phyloP scores from a whole-genome alignment of 768 basidiomycete species.

The Coprinopsis strossmayeri region DNA sequence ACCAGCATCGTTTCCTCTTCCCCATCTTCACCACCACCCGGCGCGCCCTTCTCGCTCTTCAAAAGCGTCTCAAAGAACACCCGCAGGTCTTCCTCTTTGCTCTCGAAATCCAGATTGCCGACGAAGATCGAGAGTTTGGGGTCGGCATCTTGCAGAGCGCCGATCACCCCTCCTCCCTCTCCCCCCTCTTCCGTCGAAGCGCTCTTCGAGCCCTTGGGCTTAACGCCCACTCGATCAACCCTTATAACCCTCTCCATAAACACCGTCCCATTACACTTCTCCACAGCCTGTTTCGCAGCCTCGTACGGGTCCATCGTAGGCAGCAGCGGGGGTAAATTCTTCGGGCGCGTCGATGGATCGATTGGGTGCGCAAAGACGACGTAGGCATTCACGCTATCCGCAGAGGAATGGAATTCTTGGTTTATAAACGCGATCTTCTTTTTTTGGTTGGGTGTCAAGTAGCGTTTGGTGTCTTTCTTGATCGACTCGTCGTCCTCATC shows the following conservation, averaged over 20 bases:
- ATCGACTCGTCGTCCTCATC: slow-evolving; percentile 38
- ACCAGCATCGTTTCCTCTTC: slow-evolving; percentile 20
- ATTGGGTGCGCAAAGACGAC: slow-evolving; percentile 78
- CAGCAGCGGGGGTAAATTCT: slow-evolving; percentile 45
- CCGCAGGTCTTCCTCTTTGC: slow-evolving; percentile 85
- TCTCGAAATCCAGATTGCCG: slow-evolving; percentile 88
- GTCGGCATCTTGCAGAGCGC: slow-evolving; percentile 38
- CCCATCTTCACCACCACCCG: slow-evolving; percentile 24
- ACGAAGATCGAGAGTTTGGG: slow-evolving; percentile 85
- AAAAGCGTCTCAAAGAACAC: slow-evolving; percentile 81
- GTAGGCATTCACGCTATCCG: slow-evolving; percentile 80
- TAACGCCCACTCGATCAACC: slow-evolving; percentile 61
- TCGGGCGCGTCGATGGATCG: slow-evolving; percentile 31
- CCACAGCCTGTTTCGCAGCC: slow-evolving; percentile 55
- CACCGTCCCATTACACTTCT: slow-evolving; percentile 55
- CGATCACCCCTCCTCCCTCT: background rate
- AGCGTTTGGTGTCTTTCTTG: slow-evolving; percentile 50
- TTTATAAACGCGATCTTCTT: slow-evolving; percentile 94
- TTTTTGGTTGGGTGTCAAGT: slow-evolving; percentile 79
- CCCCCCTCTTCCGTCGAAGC: slow-evolving; percentile 17
- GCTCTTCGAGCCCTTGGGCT: slow-evolving; percentile 8
- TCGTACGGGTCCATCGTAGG: slow-evolving; percentile 60
- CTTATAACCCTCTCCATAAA: slow-evolving; percentile 79
- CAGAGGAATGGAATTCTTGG: slow-evolving; percentile 77
- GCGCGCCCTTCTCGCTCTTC: slow-evolving; percentile 60